A percentile compares a stretch with the other conserved stretches of the same genome.
Evolutionary conservation across 2,329 filamentous ascomycete species (phyloP).

Genomic region (Trichoderma asperellum): DNA sequence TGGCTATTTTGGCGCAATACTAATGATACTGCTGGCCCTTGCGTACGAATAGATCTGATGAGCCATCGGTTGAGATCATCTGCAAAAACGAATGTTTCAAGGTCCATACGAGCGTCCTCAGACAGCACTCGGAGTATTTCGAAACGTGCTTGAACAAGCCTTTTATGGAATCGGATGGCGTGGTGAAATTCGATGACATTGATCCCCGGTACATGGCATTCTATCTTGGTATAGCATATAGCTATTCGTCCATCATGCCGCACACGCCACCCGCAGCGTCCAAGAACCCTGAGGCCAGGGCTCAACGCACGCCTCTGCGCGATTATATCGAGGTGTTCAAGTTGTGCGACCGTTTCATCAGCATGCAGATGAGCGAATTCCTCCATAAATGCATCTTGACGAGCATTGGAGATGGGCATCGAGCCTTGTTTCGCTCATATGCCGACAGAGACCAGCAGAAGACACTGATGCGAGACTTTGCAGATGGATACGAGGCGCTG

Average conservation of each 20-base stretch:
- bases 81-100: conserved; percentile 39
- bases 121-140: conserved; percentile 43
- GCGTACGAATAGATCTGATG: conserved; percentile 34
- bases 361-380: conserved; percentile 37
- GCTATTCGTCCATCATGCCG: conserved; percentile 41
- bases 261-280: conserved; percentile 35
- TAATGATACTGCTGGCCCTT: background rate
- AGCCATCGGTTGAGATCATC: conserved; percentile 39
- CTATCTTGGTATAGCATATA: conserved; percentile 44
- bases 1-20: background rate
- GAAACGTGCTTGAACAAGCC: conserved; percentile 36
- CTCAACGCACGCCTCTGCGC: conserved; percentile 37
- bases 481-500: conserved; percentile 43
- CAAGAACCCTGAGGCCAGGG: conserved; percentile 36
- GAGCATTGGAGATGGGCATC: conserved; percentile 40
- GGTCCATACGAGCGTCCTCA: conserved; percentile 40
- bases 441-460: conserved; percentile 38
- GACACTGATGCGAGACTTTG: conserved; percentile 41
- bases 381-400: conserved; percentile 40
- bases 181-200: conserved; percentile 41
- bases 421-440: conserved; percentile 39
- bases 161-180: conserved; percentile 38
- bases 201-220: conserved; percentile 42
- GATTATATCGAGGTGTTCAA: conserved; percentile 45
- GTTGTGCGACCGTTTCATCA: conserved; percentile 44